Evolutionary conservation across 129 eudicot species (phyloP).

Genomic region (Flaveria brownii): DNA sequence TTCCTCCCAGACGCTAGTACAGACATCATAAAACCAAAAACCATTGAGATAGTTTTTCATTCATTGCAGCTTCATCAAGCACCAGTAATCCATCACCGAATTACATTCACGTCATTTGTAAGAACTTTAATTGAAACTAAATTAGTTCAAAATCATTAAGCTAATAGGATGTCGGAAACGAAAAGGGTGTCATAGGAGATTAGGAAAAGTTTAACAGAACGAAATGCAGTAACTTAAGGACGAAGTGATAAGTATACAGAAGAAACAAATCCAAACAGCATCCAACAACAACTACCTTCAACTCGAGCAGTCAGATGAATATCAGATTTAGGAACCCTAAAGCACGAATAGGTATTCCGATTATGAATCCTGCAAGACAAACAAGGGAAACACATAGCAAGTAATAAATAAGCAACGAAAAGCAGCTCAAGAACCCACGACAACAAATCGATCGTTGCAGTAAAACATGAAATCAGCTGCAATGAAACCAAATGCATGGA

Average conservation of each 20-base stretch:
- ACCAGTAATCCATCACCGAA: not conserved
- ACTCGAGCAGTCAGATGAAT: not conserved
- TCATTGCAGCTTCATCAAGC: slow-evolving; percentile 12
- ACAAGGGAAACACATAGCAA: slow-evolving; percentile 12
- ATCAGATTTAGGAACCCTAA: not conserved
- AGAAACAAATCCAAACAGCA: too few species aligned
- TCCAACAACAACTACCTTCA: not conserved
- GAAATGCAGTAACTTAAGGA: not conserved
- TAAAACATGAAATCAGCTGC: slow-evolving; percentile 20
- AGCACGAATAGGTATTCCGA: slow-evolving; percentile 10
- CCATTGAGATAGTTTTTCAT: slow-evolving; percentile 12
- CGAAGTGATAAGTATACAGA: too few species aligned
- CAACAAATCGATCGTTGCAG: slow-evolving; percentile 16
- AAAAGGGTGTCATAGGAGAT: too few species aligned
- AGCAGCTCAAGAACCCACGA: slow-evolving; percentile 14
- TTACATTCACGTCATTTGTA: too few species aligned
- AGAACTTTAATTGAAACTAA: not conserved
- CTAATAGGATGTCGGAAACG: not conserved
- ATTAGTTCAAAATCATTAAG: not conserved
- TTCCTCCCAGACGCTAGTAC: too few species aligned
- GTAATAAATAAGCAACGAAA: slow-evolving; percentile 18
- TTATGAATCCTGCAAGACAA: slow-evolving; percentile 12
- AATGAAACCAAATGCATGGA: not conserved
- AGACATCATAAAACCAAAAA: not conserved
- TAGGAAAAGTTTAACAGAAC: not conserved